phyloP scores from a whole-genome alignment of 352 stramenopile species.

The Globisporangium ultimum region DNA sequence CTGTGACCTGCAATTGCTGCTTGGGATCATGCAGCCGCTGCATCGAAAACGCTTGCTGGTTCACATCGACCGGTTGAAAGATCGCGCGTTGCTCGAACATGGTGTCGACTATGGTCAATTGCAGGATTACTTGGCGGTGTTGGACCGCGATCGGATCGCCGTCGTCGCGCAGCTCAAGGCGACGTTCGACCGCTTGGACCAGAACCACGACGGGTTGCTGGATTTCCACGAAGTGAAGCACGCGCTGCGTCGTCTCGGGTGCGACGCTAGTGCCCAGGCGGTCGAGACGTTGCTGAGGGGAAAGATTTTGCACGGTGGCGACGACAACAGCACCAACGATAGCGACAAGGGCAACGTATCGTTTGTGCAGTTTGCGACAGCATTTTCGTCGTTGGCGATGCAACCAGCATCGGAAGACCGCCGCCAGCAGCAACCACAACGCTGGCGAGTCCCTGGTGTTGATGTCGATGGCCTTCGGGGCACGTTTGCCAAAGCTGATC shows the following conservation, averaged over 20 bases:
- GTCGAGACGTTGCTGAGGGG: constrained; percentile 34
- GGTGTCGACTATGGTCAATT: constrained; percentile 69
- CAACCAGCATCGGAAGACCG: constrained; percentile 29
- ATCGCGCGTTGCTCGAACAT: constrained; percentile 54
- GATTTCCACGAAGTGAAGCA: constrained; percentile 47
- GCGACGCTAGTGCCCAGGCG: constrained; percentile 24
- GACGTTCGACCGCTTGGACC: constrained; percentile 65
- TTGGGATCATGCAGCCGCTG: constrained; percentile 55
- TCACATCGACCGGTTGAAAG: constrained; percentile 56
- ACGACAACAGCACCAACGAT: constrained; percentile 13
- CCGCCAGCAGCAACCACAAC: not conserved
- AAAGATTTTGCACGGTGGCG: no score
- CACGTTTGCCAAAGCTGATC: constrained; percentile 41
- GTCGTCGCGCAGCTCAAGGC: constrained; percentile 63
- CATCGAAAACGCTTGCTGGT: constrained; percentile 53
- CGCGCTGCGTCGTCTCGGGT: constrained; percentile 35
- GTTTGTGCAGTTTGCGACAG: constrained; percentile 53
- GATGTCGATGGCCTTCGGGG: constrained; percentile 34
- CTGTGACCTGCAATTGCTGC: constrained; percentile 57
- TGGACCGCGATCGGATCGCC: constrained; percentile 63
- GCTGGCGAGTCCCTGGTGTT: constrained; percentile 28
- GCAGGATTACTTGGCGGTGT: constrained; percentile 67
- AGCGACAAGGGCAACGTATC: constrained; percentile 25
- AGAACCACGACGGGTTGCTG: constrained; percentile 52
- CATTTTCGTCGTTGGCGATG: constrained; percentile 52